Percentiles rank a stretch among this genome's conserved stretches.
phyloP scores from a whole-genome alignment of 495 filamentous ascomycete genomes.

The Terfezia boudieri region DNA sequence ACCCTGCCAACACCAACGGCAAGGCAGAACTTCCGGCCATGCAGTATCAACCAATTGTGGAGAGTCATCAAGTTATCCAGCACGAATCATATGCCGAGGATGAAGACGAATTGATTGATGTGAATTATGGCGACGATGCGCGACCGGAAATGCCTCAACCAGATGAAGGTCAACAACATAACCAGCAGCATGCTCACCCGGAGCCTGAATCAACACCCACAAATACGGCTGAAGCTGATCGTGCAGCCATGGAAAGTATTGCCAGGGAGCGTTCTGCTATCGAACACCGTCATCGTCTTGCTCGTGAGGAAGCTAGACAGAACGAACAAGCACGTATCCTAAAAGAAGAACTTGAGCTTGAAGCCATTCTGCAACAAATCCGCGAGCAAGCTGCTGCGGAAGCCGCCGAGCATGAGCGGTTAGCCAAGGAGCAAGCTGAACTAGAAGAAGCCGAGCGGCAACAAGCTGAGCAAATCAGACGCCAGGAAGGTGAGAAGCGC shows the following conservation, averaged over 20 bases:
- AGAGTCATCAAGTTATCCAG: too few species aligned
- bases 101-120: too few species aligned
- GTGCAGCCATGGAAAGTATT: neutral
- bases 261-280: neutral
- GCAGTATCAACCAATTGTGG: too few species aligned
- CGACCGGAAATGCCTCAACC: constrained; percentile 1
- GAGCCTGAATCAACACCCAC: neutral
- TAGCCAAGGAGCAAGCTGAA: constrained; percentile 15
- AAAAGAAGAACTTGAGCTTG: neutral
- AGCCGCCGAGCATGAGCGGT: neutral
- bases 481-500: constrained; percentile 20
- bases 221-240: constrained; percentile 2
- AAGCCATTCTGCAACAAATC: neutral
- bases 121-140: too few species aligned
- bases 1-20: too few species aligned
- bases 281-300: neutral
- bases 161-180: too few species aligned
- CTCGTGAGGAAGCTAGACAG: neutral
- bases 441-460: constrained; percentile 13
- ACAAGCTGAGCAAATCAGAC: constrained; percentile 17
- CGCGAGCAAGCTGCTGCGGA: neutral
- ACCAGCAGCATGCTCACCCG: too few species aligned
- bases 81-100: too few species aligned
- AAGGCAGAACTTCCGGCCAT: too few species aligned
- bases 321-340: neutral